Conservation (phyloP, 2,329 filamentous ascomycete species). For the Fusarium sp. region DNA sequence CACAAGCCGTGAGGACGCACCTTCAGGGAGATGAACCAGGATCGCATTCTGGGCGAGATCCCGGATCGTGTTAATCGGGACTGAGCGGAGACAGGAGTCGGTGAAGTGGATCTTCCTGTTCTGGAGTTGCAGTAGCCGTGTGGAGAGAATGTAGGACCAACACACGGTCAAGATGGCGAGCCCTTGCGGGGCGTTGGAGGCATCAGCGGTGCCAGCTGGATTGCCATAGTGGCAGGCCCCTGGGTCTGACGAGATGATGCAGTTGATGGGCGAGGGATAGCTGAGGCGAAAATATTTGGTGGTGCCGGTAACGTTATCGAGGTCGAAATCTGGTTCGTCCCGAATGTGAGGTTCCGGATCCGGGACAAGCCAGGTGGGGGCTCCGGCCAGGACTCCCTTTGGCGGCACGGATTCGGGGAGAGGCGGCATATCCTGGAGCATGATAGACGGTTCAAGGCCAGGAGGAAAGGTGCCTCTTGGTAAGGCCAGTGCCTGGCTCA, state of each 20-base stretch:
- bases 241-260: slow-evolving; percentile 36
- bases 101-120: slow-evolving; percentile 39
- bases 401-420: slow-evolving; percentile 37
- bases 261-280: slow-evolving; percentile 37
- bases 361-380: slow-evolving; percentile 41
- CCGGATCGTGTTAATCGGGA: slow-evolving; percentile 31
- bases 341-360: slow-evolving; percentile 32
- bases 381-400: slow-evolving; percentile 39
- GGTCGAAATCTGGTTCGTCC: slow-evolving; percentile 28
- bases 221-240: slow-evolving; percentile 35
- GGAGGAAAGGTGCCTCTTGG: slow-evolving; percentile 36
- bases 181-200: slow-evolving; percentile 37
- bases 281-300: slow-evolving; percentile 44
- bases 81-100: slow-evolving; percentile 36
- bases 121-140: slow-evolving; percentile 43
- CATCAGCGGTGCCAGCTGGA: slow-evolving; percentile 23
- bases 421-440: slow-evolving; percentile 42
- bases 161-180: slow-evolving; percentile 43
- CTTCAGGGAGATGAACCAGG: slow-evolving; percentile 31
- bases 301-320: slow-evolving; percentile 36
- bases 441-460: slow-evolving; percentile 37
- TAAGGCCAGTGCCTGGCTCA: slow-evolving; percentile 29
- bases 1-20: slow-evolving; percentile 37
- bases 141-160: slow-evolving; percentile 46
- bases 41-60: slow-evolving; percentile 29